Evolutionary conservation across 192 early-diverging fungal genomes (phyloP), one percentile per base, ranked within the genome.

Genomic region (Umbelopsis ramanniana): DNA sequence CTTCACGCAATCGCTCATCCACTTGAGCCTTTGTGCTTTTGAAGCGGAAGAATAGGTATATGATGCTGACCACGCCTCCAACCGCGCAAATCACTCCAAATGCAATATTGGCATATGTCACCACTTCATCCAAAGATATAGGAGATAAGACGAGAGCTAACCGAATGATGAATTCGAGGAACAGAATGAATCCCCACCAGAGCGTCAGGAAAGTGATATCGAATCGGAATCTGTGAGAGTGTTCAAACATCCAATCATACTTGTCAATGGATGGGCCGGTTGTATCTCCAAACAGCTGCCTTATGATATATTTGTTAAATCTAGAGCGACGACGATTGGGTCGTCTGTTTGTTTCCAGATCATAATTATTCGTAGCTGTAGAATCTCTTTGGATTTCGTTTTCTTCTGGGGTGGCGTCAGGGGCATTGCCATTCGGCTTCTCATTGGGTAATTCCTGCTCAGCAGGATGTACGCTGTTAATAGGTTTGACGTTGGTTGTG

Each of bases 51-150:
- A 63, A n/a, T 14, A 63, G 29, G 33, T 63, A 63, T 26, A 63
- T 37, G 4, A 63, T 15, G 33, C 29, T 63, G 15, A 14, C 17
- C 0, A 37, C 57, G 57, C 57, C 57, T 29, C 57, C 57, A 37
- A 63, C 57, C 11, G 57, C 57, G 26, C 57, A 63, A 35, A 63
- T 63, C 17, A 63, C 57, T 29, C 57, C 57, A 63, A 63, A 63
- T 37, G 57, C 57, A 37, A 63, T 63, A 37, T 63, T 63, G 33
- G 57, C 57, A 19, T 19, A 63, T 6, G 57, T 63, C 29, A 63
- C 57, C 3, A 63, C 57, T 33, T 63, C 33, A 37, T 63, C 57
- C 57, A 63, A 37, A 17, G 29, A 29, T 35, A 63, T 12, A 35
- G 57, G 57, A 0, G 57, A 63, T 19, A 63, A 10, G 17, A 63